Percentiles rank a stretch among this genome's conserved stretches.
Evolutionary conservation across 306 rosid species (phyloP).

Genomic region (Begonia masoniana): DNA sequence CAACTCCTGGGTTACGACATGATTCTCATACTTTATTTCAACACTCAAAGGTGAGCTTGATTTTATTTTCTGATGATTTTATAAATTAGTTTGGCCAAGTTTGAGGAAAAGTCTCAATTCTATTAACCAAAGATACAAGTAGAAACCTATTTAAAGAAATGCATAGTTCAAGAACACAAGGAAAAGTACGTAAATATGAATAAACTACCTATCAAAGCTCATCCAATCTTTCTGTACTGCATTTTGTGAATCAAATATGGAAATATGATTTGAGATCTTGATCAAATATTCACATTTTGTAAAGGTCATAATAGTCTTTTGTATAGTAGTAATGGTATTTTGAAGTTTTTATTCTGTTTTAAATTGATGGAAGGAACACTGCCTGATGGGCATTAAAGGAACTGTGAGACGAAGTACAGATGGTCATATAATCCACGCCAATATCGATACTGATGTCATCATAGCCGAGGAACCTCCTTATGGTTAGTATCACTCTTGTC

Average conservation of each 20-base stretch:
- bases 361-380: slow-evolving; percentile 63
- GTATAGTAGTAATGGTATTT: neutral
- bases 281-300: neutral
- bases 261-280: slow-evolving; percentile 6
- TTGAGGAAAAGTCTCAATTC: too few relatives aligned
- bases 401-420: slow-evolving; percentile 98
- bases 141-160: too few relatives aligned
- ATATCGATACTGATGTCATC: slow-evolving; percentile 94
- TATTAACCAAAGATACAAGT: too few relatives aligned
- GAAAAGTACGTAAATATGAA: neutral
- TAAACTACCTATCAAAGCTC: too few relatives aligned
- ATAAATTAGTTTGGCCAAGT: too few relatives aligned
- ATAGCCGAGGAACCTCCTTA: slow-evolving; percentile 98
- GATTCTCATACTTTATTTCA: slow-evolving; percentile 95
- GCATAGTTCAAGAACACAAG: too few relatives aligned
- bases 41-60: slow-evolving; percentile 78
- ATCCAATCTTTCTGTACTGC: neutral
- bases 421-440: slow-evolving; percentile 98
- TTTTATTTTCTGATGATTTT: neutral
- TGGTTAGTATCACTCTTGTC: slow-evolving; percentile 42
- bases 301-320: neutral
- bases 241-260: neutral
- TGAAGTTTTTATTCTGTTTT: slow-evolving; percentile 3
- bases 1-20: slow-evolving; percentile 83
- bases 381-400: slow-evolving; percentile 99